Percentiles rank a stretch among this genome's conserved stretches.
phyloP scores from a whole-genome alignment of 306 rosid genomes.

The Fagus sylvatica region DNA sequence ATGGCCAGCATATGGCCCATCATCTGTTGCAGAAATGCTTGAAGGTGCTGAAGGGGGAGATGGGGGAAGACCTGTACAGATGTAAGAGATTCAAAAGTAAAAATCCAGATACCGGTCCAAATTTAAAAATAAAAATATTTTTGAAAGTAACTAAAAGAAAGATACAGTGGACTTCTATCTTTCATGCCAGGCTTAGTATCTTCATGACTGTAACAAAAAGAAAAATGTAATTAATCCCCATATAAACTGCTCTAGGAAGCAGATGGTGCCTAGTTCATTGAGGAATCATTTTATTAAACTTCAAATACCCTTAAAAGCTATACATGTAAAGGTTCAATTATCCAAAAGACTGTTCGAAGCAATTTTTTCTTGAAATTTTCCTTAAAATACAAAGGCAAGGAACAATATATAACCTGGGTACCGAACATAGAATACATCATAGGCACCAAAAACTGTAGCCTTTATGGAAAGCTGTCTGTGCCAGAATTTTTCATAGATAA shows the following conservation, averaged over 20 bases:
- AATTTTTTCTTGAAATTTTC: not conserved
- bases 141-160: not conserved
- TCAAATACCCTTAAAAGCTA: constrained; percentile 6
- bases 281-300: constrained; percentile 4
- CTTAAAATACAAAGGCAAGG: not conserved
- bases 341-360: not conserved
- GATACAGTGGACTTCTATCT: not conserved
- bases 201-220: not conserved
- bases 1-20: constrained; percentile 53
- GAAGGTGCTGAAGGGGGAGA: constrained; percentile 80
- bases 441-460: constrained; percentile 66
- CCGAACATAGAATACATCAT: constrained; percentile 71
- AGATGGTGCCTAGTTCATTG: not conserved
- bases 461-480: constrained; percentile 54
- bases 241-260: not conserved
- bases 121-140: too few species aligned
- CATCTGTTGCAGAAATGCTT: constrained; percentile 50
- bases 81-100: constrained; percentile 24
- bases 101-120: not conserved
- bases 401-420: constrained; percentile 68
- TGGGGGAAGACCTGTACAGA: constrained; percentile 88
- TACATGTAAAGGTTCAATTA: not conserved
- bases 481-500: constrained; percentile 78
- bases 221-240: not conserved
- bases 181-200: not conserved